phyloP scores from a whole-genome alignment of 1,284 basidiomycete species.

The Cutaneotrichosporon sp. region DNA sequence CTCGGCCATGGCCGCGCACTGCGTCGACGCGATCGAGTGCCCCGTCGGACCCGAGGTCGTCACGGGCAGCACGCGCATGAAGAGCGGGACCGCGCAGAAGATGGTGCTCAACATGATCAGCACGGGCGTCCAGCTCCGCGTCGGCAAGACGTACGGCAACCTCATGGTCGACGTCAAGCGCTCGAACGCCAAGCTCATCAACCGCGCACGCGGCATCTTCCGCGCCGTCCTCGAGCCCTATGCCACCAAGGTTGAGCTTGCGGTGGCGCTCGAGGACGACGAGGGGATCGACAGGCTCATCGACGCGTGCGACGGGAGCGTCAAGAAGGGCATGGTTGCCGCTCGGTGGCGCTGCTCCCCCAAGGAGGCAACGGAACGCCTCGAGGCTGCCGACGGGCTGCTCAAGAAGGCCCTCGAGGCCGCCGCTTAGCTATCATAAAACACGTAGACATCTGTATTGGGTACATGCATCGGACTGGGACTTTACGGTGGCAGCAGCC shows the following conservation, averaged over 20 bases:
- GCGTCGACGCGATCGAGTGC: constrained; percentile 26
- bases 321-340: constrained; percentile 26
- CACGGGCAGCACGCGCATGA: constrained; percentile 30
- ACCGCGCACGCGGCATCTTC: constrained; percentile 19
- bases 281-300: constrained; percentile 23
- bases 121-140: constrained; percentile 23
- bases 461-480: background rate
- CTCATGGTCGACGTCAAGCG: constrained; percentile 25
- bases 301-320: constrained; percentile 21
- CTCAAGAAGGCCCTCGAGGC: constrained; percentile 20
- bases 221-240: constrained; percentile 15
- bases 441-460: background rate
- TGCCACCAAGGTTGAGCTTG: background rate
- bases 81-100: constrained; percentile 29
- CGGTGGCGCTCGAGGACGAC: constrained; percentile 14
- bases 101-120: constrained; percentile 33
- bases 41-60: constrained; percentile 29
- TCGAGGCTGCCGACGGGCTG: constrained; percentile 16
- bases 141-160: constrained; percentile 32
- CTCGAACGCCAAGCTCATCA: constrained; percentile 17
- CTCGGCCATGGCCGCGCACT: constrained; percentile 12
- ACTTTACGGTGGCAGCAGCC: background rate
- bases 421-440: background rate
- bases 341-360: constrained; percentile 21
- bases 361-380: constrained; percentile 15